phyloP scores from a whole-genome alignment of 495 filamentous ascomycete genomes.

The Penicillium canariense region DNA sequence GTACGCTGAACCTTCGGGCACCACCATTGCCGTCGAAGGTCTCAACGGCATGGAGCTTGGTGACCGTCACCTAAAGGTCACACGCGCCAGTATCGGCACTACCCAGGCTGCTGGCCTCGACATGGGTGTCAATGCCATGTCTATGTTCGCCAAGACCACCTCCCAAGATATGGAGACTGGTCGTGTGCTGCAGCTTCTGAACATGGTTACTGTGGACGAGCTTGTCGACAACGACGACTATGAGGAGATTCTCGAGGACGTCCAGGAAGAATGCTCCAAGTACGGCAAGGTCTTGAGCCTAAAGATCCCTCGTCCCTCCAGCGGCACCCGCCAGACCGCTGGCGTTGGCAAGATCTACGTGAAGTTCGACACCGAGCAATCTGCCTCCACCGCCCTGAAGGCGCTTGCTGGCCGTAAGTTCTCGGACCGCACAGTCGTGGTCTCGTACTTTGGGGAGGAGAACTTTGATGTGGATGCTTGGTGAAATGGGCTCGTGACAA shows the following conservation, averaged over 20 bases:
- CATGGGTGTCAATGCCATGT: conserved; percentile 97
- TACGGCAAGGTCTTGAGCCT: conserved; percentile 79
- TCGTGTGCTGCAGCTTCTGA: conserved; percentile 85
- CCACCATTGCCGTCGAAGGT: conserved; percentile 84
- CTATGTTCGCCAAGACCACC: conserved; percentile 94
- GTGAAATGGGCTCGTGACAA: conserved; percentile 6
- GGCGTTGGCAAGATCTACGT: conserved; percentile 98
- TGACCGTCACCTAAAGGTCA: conserved; percentile 78
- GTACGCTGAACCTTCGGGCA: conserved; percentile 74
- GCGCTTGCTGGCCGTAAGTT: conserved; percentile 93
- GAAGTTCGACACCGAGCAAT: conserved; percentile 79
- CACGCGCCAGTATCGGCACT: conserved; percentile 85
- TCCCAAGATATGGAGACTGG: conserved; percentile 70
- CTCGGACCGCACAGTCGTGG: conserved; percentile 91
- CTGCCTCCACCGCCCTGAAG: conserved; percentile 78
- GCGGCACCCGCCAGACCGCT: conserved; percentile 73
- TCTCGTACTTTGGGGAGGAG: conserved; percentile 84
- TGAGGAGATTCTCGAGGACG: conserved; percentile 93
- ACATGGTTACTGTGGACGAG: conserved; percentile 97
- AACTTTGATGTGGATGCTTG: conserved; percentile 32
- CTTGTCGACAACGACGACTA: conserved; percentile 92
- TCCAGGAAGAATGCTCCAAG: conserved; percentile 87
- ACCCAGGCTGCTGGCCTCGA: conserved; percentile 87
- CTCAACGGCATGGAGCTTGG: conserved; percentile 90
- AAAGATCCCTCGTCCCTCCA: conserved; percentile 85